A percentile compares a stretch with the other conserved stretches of the same genome.
Evolutionary conservation across 805 yeast species (phyloP).

Genomic region (Wickerhamomyces sydowiorum): DNA sequence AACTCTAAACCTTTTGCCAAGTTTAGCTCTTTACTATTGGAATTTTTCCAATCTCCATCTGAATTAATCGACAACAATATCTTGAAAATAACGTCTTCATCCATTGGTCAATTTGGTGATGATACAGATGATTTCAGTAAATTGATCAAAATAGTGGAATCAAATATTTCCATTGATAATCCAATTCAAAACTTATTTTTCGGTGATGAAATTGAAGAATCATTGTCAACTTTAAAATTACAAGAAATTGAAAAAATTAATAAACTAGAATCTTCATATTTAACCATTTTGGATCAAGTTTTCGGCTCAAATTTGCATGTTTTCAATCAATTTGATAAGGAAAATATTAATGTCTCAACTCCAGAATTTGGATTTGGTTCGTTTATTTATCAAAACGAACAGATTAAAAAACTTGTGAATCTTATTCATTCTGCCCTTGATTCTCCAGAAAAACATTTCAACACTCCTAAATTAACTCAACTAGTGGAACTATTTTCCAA

Average conservation of each 20-base stretch:
- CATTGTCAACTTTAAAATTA: constrained; percentile 12
- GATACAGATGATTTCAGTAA: constrained; percentile 24
- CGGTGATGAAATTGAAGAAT: constrained; percentile 33
- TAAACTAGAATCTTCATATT: constrained; percentile 67
- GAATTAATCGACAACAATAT: constrained; percentile 40
- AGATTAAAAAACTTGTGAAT: constrained; percentile 38
- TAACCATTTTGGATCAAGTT: constrained; percentile 67
- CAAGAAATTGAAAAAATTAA: constrained; percentile 36
- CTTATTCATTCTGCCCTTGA: constrained; percentile 42
- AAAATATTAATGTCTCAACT: constrained; percentile 40
- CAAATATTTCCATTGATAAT: constrained; percentile 42
- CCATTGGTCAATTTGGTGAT: constrained; percentile 25
- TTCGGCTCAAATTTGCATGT: constrained; percentile 50
- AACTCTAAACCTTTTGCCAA: constrained; percentile 24
- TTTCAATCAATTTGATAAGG: constrained; percentile 51
- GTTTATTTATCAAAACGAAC: constrained; percentile 52
- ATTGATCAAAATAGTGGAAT: constrained; percentile 41
- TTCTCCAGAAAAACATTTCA: constrained; percentile 34
- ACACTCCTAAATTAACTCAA: constrained; percentile 37
- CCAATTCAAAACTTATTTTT: constrained; percentile 62
- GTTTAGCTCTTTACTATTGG: constrained; percentile 73
- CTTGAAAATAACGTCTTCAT: constrained; percentile 48
- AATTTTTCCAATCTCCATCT: constrained; percentile 58
- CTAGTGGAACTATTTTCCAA: constrained; percentile 54
- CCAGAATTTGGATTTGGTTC: constrained; percentile 91